Percentiles rank a stretch among this genome's conserved stretches.
phyloP scores from a whole-genome alignment of 1,284 basidiomycete species.

The Heimioporus retisporus region DNA sequence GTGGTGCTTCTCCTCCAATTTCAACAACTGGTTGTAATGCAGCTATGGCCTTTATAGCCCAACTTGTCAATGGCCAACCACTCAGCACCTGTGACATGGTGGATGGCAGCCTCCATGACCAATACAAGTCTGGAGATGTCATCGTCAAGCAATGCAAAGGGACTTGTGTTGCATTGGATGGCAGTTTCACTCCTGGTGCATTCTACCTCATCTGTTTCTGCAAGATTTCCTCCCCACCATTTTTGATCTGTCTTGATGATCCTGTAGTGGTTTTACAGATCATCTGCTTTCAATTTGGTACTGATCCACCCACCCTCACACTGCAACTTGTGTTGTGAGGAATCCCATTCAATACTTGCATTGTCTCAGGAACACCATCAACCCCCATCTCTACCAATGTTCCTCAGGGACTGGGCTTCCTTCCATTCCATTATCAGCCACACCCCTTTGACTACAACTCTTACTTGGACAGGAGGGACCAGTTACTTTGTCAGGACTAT shows the following conservation, averaged over 20 bases:
- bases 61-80: not conserved
- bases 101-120: not conserved
- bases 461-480: constrained; percentile 1
- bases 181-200: not conserved
- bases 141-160: not conserved
- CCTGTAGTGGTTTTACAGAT: too few species aligned
- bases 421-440: not conserved
- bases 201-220: not conserved
- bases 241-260: not conserved
- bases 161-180: not conserved
- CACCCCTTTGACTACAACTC: not conserved
- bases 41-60: not conserved
- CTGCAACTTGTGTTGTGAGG: too few species aligned
- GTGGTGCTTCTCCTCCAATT: not conserved
- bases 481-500: not conserved
- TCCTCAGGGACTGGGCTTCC: too few species aligned
- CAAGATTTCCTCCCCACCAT: not conserved
- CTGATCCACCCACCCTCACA: too few species aligned
- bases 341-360: too few species aligned
- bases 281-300: too few species aligned
- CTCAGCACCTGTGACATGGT: not conserved
- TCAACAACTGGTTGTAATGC: not conserved
- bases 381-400: too few species aligned
- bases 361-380: too few species aligned
- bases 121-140: not conserved